These are phyloP conservation scores for Phragmites australis DNA, from an alignment of 176 grass and related monocot genomes.

Conservation along the genomic window DNA sequence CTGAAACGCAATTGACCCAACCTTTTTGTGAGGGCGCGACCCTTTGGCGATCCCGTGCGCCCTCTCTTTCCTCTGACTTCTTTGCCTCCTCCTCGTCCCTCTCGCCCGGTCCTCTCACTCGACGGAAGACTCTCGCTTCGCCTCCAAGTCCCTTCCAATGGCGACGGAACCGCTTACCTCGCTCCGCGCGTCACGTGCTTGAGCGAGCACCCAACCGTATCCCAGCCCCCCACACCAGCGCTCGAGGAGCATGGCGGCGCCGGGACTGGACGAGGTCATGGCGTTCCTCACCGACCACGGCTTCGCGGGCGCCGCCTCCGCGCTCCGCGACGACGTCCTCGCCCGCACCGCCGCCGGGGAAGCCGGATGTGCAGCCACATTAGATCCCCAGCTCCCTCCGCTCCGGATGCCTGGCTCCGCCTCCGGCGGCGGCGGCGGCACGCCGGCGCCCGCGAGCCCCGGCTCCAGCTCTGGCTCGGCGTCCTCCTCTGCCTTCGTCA, in stretches of 20 bases:
- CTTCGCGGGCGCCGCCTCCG: constrained; percentile 74
- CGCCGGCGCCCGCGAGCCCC: constrained; percentile 32
- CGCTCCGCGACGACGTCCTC: constrained; percentile 84
- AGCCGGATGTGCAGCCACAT: neutral
- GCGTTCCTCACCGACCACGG: constrained; percentile 84
- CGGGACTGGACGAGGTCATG: constrained; percentile 75
- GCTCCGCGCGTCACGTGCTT: neutral
- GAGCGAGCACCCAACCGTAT: neutral
- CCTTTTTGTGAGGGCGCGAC: constrained; percentile 30
- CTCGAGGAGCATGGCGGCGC: constrained; percentile 57
- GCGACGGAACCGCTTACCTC: constrained; percentile 50
- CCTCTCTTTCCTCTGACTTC: constrained; percentile 55
- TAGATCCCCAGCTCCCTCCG: constrained; percentile 54
- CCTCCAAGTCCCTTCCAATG: constrained; percentile 56
- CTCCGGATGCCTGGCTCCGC: constrained; percentile 45
- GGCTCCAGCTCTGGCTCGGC: constrained; percentile 54
- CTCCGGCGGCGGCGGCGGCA: neutral
- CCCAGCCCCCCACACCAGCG: neutral
- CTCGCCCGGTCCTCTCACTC: constrained; percentile 30
- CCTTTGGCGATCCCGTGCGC: constrained; percentile 28
- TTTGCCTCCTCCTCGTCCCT: constrained; percentile 20
- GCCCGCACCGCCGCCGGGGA: constrained; percentile 36
- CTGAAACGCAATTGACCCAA: neutral
- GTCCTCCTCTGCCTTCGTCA: constrained; percentile 88
- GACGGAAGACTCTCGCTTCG: constrained; percentile 44